Conservation (phyloP, 1,284 basidiomycete genomes). For the Hemileia vastatrix region DNA sequence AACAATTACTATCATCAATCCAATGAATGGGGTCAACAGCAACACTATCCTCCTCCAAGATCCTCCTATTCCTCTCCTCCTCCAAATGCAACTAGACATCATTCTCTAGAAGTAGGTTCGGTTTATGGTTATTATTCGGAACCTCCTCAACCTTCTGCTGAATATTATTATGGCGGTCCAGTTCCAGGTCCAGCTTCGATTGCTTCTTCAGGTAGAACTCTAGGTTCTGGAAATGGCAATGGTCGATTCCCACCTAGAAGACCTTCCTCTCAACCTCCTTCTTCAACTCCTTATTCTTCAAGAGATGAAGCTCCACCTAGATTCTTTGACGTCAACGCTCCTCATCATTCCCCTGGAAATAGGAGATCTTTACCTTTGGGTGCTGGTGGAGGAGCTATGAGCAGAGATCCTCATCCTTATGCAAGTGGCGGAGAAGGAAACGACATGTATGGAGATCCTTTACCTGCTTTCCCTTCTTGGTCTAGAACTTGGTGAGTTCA, state of each 20-base stretch:
- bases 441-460: background rate
- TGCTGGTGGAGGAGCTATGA: background rate
- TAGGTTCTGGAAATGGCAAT: background rate
- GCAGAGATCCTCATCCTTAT: background rate
- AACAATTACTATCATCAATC: background rate
- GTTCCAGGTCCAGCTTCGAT: background rate
- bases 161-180: background rate
- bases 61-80: slow-evolving; percentile 13
- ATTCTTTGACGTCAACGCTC: slow-evolving; percentile 28
- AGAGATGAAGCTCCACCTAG: slow-evolving; percentile 6
- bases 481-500: slow-evolving; percentile 27
- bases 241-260: background rate
- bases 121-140: slow-evolving; percentile 11
- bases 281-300: slow-evolving; percentile 23
- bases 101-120: slow-evolving; percentile 12
- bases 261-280: slow-evolving; percentile 23
- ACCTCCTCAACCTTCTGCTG: background rate
- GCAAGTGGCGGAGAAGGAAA: slow-evolving; percentile 24
- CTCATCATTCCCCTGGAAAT: slow-evolving; percentile 29
- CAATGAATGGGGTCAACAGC: background rate
- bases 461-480: slow-evolving; percentile 32
- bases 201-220: background rate
- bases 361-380: slow-evolving; percentile 7
- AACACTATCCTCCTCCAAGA: background rate
- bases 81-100: background rate